Percentiles rank a stretch among this genome's conserved stretches.
Conservation (phyloP, 768 basidiomycete species). For the Boletus tylopilopsis region DNA sequence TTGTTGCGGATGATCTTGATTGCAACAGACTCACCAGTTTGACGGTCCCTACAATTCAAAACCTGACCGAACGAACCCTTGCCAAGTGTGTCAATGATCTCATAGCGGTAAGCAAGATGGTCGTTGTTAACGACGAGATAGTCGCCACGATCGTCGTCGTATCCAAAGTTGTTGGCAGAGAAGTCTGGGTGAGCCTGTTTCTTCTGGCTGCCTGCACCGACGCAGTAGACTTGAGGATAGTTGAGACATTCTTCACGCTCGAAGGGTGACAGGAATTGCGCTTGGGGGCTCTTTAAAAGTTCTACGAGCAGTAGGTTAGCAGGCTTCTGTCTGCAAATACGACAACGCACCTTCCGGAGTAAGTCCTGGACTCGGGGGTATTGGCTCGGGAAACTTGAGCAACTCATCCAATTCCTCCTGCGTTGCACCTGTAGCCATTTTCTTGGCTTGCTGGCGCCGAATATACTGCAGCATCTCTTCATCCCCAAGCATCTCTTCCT, state of each 20-base stretch:
- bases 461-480: slow-evolving; percentile 98
- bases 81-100: slow-evolving; percentile 86
- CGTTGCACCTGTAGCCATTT: slow-evolving; percentile 74
- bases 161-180: slow-evolving; percentile 85
- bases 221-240: slow-evolving; percentile 76
- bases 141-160: slow-evolving; percentile 97
- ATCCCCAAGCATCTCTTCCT: slow-evolving; percentile 85
- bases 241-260: slow-evolving; percentile 92
- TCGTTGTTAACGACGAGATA: slow-evolving; percentile 88
- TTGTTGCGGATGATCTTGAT: slow-evolving; percentile 99
- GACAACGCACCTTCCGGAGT: slow-evolving; percentile 64
- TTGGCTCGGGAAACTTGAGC: slow-evolving; percentile 90
- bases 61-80: slow-evolving; percentile 99
- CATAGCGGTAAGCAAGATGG: slow-evolving; percentile 97
- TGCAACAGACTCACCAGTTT: slow-evolving; percentile 93
- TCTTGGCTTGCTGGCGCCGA: slow-evolving; percentile 84
- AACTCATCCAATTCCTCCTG: slow-evolving; percentile 87
- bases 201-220: slow-evolving; percentile 80
- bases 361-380: slow-evolving; percentile 59
- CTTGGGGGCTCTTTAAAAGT: slow-evolving; percentile 61
- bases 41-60: slow-evolving; percentile 90
- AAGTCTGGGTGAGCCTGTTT: slow-evolving; percentile 72
- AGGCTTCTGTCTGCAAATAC: not conserved
- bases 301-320: slow-evolving; percentile 37
- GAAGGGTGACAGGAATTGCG: slow-evolving; percentile 75